These are phyloP conservation scores for Solanum pinnatisectum DNA, from an alignment of 257 asterid species.

Conservation along the genomic window DNA sequence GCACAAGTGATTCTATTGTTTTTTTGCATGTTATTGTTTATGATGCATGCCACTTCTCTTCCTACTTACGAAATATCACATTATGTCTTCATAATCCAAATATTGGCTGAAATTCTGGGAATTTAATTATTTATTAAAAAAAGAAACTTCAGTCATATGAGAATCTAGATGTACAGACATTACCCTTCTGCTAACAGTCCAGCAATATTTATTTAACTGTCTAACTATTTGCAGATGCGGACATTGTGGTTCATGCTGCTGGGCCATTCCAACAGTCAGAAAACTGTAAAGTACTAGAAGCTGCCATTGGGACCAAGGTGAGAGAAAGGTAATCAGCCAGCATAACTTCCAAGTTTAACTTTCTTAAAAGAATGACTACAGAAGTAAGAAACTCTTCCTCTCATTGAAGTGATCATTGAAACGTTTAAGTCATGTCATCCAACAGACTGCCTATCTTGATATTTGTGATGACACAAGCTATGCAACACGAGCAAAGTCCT, in stretches of 20 bases:
- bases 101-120: not conserved
- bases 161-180: not conserved
- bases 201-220: not conserved
- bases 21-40: not conserved
- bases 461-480: conserved; percentile 90
- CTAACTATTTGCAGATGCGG: conserved; percentile 50
- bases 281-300: conserved; percentile 72
- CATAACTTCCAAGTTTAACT: conserved; percentile 1
- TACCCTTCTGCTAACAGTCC: not conserved
- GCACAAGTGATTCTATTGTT: not conserved
- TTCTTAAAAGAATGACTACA: not conserved
- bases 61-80: not conserved
- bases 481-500: conserved; percentile 68
- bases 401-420: not conserved
- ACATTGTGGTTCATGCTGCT: conserved; percentile 86
- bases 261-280: conserved; percentile 94
- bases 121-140: not conserved
- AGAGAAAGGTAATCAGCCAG: conserved; percentile 58
- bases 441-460: conserved; percentile 87
- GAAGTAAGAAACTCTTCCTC: conserved; percentile 1
- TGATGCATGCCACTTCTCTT: not conserved
- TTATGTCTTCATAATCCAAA: not conserved
- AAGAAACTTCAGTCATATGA: not conserved
- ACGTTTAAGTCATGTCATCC: not conserved
- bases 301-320: conserved; percentile 97